Evolutionary conservation across 2,329 filamentous ascomycete species (phyloP).

Genomic region (Ascochyta viciae-villosae): DNA sequence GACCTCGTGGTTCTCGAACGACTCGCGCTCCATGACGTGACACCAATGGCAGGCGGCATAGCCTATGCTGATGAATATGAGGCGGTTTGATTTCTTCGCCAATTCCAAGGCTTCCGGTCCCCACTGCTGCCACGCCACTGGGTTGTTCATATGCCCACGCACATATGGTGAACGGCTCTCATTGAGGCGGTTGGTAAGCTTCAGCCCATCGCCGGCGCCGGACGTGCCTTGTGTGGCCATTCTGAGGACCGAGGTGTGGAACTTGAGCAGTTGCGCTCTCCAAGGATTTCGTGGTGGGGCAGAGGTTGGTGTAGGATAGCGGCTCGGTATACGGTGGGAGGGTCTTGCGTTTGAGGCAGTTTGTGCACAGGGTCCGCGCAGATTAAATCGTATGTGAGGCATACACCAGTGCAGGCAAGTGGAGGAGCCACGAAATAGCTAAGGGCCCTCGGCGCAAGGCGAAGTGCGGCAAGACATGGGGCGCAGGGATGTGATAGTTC

Average conservation of each 20-base stretch:
- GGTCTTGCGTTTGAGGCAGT: slow-evolving; percentile 15
- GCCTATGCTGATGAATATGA: slow-evolving; percentile 93
- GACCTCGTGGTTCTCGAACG: slow-evolving; percentile 83
- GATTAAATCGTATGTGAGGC: slow-evolving; percentile 38
- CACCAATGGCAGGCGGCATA: slow-evolving; percentile 94
- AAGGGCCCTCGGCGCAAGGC: slow-evolving; percentile 8
- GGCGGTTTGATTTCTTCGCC: slow-evolving; percentile 81
- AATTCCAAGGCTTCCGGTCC: slow-evolving; percentile 76
- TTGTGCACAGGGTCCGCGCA: slow-evolving; percentile 36
- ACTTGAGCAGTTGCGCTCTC: slow-evolving; percentile 31
- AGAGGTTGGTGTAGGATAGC: slow-evolving; percentile 12
- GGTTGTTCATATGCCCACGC: slow-evolving; percentile 77
- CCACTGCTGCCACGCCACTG: slow-evolving; percentile 91
- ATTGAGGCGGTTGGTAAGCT: slow-evolving; percentile 63
- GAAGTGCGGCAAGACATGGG: slow-evolving; percentile 17
- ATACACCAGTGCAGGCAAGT: slow-evolving; percentile 27
- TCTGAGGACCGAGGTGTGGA: slow-evolving; percentile 35
- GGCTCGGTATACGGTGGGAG: slow-evolving; percentile 10
- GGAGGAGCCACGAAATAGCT: slow-evolving; percentile 6
- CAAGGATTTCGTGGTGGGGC: slow-evolving; percentile 20
- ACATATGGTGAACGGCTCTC: slow-evolving; percentile 74
- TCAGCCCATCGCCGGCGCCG: slow-evolving; percentile 33
- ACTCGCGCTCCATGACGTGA: slow-evolving; percentile 92
- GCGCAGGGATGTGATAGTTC: slow-evolving; percentile 12
- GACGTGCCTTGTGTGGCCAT: slow-evolving; percentile 41